phyloP scores from a whole-genome alignment of 257 asterid genomes.

The Forsythia viridissima region DNA sequence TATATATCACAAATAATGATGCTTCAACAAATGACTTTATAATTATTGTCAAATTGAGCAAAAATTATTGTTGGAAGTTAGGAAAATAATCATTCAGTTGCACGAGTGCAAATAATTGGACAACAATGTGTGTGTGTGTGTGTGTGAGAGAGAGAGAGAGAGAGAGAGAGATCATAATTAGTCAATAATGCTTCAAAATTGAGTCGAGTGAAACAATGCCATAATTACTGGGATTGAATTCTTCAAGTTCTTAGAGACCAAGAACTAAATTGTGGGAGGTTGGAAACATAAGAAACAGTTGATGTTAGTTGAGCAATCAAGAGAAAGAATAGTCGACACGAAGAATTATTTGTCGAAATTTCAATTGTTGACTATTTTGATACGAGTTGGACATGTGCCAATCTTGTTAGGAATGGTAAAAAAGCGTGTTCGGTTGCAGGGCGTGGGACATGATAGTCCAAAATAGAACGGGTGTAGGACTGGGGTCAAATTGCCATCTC shows the following conservation, averaged over 20 bases:
- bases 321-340: neutral
- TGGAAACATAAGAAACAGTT: neutral
- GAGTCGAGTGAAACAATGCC: constrained; percentile 15
- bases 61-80: neutral
- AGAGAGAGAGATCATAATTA: constrained; percentile 12
- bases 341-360: too few relatives aligned
- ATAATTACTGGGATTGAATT: neutral
- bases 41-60: neutral
- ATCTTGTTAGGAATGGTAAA: too few relatives aligned
- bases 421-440: too few relatives aligned
- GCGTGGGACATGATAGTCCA: too few relatives aligned
- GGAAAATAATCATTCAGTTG: constrained; percentile 2
- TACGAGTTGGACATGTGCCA: too few relatives aligned
- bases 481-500: too few relatives aligned
- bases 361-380: neutral
- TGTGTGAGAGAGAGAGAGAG: neutral
- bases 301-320: constrained; percentile 31
- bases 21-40: constrained; percentile 9
- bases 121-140: neutral
- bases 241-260: constrained; percentile 12
- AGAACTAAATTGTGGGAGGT: constrained; percentile 34
- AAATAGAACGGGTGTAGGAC: too few relatives aligned
- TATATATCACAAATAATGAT: constrained; percentile 19
- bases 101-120: constrained; percentile 27
- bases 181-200: constrained; percentile 19